Evolutionary conservation across 208 protist species (phyloP), one percentile per base, ranked within the genome.

Genomic region (Trypanosomatidae sp.): DNA sequence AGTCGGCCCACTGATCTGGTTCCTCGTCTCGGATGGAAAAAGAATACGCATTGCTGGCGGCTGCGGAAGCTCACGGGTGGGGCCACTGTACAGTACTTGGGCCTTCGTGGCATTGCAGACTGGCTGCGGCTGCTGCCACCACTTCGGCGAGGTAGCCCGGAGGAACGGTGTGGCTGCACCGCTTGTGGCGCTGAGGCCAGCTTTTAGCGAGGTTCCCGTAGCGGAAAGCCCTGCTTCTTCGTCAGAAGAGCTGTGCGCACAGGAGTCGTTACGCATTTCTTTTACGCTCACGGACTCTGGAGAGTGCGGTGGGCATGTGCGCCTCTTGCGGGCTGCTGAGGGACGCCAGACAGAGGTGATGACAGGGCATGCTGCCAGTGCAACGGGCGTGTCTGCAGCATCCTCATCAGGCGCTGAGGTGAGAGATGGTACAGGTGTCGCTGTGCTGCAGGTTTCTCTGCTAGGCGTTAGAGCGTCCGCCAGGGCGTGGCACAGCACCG

Each of bases 21-120:
- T 3, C 28, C 43, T 33, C 44, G 25, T 10, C 43, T 17, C 66
- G 15, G 55, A 22, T 5, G 76, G 53, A 47, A 80, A 80, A 19
- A 80, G 76, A 30, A 69, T 69, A 33, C 70, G 76, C 12, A 75
- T 80, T 3, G 76, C 76, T 2, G 76, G 70, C 15, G 76, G 76
- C 7, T 69, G 76, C 3, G 69, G 43, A 6, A 59, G 64, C 47
- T 66, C 69, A 7, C 56, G 62, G 19, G 1, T 28, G 44, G 43
- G 19, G 43, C 46, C 46, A 69, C 46, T 62, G 30, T 12, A 13
- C 33, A 25, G 58, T 15, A 19, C 33, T n/a, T 19, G 17, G 43
- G 41, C 10, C 25, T 8, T 22, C 15, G 64, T 53, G 64, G 25
- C 6, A 46, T 56, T 13, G 46, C 64, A 56, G 28, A 53, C 46